Percentiles rank a stretch among this genome's conserved stretches.
Conservation (phyloP, 1,284 basidiomycete genomes). For the Sutorius eximius region DNA sequence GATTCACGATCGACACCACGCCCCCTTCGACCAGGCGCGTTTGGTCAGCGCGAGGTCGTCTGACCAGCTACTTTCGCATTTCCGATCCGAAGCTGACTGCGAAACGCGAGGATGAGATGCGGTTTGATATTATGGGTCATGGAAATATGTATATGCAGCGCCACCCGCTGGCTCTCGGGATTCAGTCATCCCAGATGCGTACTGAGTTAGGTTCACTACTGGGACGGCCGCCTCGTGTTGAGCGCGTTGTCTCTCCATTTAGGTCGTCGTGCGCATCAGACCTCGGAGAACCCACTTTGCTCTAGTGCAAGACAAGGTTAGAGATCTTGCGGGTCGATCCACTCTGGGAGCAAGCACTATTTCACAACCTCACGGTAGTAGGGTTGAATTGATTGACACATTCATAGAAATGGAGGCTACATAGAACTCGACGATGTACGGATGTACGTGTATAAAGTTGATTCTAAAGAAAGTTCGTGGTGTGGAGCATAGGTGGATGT, state of each 20-base stretch:
- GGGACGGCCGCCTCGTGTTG: conserved; percentile 24
- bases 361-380: conserved; percentile 16
- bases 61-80: conserved; percentile 3
- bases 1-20: background rate
- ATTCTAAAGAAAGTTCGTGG: conserved; percentile 9
- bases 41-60: background rate
- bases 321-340: conserved; percentile 26
- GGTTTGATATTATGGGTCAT: background rate
- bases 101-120: conserved; percentile 1
- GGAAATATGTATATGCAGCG: background rate
- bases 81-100: conserved; percentile 11
- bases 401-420: conserved; percentile 17
- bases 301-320: conserved; percentile 10
- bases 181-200: background rate
- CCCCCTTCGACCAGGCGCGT: background rate
- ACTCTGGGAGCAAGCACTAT: conserved; percentile 5
- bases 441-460: conserved; percentile 17
- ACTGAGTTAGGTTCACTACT: conserved; percentile 27
- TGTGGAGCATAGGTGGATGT: conserved; percentile 10
- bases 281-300: conserved; percentile 29
- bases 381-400: conserved; percentile 14
- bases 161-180: conserved; percentile 2
- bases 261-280: conserved; percentile 21
- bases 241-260: conserved; percentile 25
- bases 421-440: conserved; percentile 8